Base-by-base conservation (phyloP, 345 rosid genomes). In the Eucalyptus leucophloia region DNA sequence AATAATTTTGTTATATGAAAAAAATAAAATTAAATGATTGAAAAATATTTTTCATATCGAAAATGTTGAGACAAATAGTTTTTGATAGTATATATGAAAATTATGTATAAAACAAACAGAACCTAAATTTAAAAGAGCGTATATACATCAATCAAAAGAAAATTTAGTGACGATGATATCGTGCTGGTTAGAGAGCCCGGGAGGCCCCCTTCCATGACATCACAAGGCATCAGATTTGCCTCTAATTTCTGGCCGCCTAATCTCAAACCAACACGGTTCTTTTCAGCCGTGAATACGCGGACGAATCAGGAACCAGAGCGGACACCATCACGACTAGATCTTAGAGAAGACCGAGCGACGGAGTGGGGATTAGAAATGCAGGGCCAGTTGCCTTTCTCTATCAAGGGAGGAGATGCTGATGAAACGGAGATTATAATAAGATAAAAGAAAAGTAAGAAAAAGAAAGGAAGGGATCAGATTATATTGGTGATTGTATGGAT, bases 31-130 rank as follows among this genome's bases (percentile, higher is more conserved):
- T n/a, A n/a, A n/a, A n/a, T n/a, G n/a, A n/a, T n/a, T n/a, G n/a
- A n/a, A n/a, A n/a, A n/a, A n/a, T n/a, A n/a, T n/a, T n/a, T n/a
- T n/a, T n/a, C n/a, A n/a, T n/a, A n/a, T n/a, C n/a, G n/a, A n/a
- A n/a, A n/a, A n/a, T n/a, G n/a, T n/a, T n/a, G n/a, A n/a, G n/a
- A n/a, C n/a, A n/a, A n/a, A n/a, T n/a, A n/a, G n/a, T n/a, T n/a
- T n/a, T n/a, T n/a, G n/a, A n/a, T n/a, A n/a, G n/a, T n/a, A n/a
- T n/a, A n/a, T n/a, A n/a, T n/a, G n/a, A n/a, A n/a, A n/a, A n/a
- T n/a, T n/a, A n/a, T n/a, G n/a, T n/a, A 56, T 2, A 0, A 24
- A 9, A 56, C 8, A 37, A 37, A 77, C 3, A 21, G 1, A 77
- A 23, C 1, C 1, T 37, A 11, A 37, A 19, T 24, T 2, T 16